Base-by-base conservation (phyloP, 371 early-diverging fungal genomes). In the Actinomortierella wolfii region DNA sequence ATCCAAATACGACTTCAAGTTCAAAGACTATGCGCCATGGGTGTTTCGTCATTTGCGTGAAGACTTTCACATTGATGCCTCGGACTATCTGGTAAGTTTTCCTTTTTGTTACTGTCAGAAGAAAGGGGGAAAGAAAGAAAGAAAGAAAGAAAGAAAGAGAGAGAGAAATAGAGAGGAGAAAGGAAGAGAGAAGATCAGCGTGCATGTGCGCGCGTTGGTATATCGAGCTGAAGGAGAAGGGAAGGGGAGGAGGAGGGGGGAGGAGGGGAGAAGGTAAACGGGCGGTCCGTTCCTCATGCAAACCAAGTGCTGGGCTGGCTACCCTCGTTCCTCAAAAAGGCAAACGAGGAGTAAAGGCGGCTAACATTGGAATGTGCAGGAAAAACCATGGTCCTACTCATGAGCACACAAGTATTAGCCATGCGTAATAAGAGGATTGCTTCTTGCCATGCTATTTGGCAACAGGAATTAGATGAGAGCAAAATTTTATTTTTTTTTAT, bases 1-100 rank as follows among this genome's bases (percentile, higher is more conserved):
- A 4, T 91, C 94, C 20, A 90, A 90, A 59, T 97, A 97, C 78
- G 97, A 98, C 62, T 98, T 97, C 78, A 97, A 97, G 76, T 98
- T 97, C 73, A 98, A 97, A 74, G 98, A 98, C 76, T 97, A 97
- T 76, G 94, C 96, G 6, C 97, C 97, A 6, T 94, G 94, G 94
- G 96, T 95, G n/a, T 98, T 98, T 69, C 87, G 97, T 44, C 77
- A 85, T 57, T 81, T 97, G 49, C 81, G 98, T 34, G 91, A 94
- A 54, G 83, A 84, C n/a, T 97, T 96, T 74, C 84, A 88, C 46
- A 88, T 98, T 26, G 94, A 95, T 67, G 85, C 97, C 17, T 91
- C 92, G n/a, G 97, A 98, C 55, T 98, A 98, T 66, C 79, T 98
- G 80, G 93, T 92, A 83, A 77, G 66, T 42, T 41, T 43, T 40